A percentile compares a stretch with the other conserved stretches of the same genome.
Evolutionary conservation across 352 stramenopile genomes (phyloP).

Genomic region (Heterotrichella gracilis): DNA sequence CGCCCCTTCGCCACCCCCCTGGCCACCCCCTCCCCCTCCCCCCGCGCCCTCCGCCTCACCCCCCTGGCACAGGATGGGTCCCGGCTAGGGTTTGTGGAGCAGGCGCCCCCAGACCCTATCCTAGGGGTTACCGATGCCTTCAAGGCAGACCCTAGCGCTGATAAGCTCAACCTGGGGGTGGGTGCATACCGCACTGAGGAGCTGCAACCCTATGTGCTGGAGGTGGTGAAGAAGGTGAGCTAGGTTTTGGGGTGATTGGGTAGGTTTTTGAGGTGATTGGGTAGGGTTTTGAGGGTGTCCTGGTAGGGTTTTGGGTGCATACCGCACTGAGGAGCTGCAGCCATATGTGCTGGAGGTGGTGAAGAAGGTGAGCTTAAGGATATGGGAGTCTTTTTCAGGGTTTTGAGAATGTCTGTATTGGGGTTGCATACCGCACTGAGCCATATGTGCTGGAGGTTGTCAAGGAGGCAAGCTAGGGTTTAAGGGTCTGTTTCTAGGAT

Average conservation of each 20-base stretch:
- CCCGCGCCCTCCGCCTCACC: not conserved
- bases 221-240: no score
- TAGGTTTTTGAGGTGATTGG: not conserved
- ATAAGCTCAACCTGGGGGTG: slow-evolving; percentile 85
- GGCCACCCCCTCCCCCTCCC: not conserved
- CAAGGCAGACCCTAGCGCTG: slow-evolving; percentile 39
- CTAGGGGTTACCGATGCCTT: slow-evolving; percentile 28
- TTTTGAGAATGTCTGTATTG: no score
- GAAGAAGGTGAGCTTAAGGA: no score
- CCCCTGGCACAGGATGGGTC: not conserved
- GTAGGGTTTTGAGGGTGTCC: not conserved
- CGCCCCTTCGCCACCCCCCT: not conserved
- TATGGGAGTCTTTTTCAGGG: no score
- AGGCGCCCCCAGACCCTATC: slow-evolving; percentile 22
- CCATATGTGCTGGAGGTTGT: no score
- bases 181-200: slow-evolving; percentile 79
- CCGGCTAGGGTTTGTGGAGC: slow-evolving; percentile 3
- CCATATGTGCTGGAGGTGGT: not conserved
- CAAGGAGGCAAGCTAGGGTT: no score
- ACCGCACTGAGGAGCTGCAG: not conserved
- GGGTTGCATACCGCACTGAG: no score
- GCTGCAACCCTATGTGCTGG: slow-evolving; percentile 30
- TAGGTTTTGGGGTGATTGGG: no score
- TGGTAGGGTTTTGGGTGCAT: not conserved
- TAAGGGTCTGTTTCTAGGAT: no score